Evolutionary conservation across 306 rosid genomes (phyloP), one percentile per base, ranked within the genome.

Genomic region (Medicago arabica): DNA sequence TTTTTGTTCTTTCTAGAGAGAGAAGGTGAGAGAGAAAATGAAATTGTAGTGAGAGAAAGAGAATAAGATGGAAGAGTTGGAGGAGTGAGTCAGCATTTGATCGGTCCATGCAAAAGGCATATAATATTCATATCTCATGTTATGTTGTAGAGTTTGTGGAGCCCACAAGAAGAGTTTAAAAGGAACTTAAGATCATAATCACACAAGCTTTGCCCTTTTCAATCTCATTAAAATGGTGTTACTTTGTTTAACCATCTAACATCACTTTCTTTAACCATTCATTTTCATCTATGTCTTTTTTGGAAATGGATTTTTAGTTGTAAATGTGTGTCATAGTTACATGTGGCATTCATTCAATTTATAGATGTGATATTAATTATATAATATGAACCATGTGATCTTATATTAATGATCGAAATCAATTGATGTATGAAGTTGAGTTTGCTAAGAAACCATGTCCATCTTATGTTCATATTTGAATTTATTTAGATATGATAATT

Each of bases 101-200:
- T 51, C 72, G 82, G 76, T 62, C 80, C 63, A 82, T 77, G 88
- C 90, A 87, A 82, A 82, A 78, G 50, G 83, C 76, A 59, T 65
- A 78, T 13, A 49, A 71, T 15, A 19, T 16, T 46, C 16, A 43
- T 10, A 38, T 15, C 28, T 34, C 21, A 12, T 58, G 38, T 58
- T 23, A 39, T 23, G 74, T 62, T 14, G 53, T 70, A 75, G 87
- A 59, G 75, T 47, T 18, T 15, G 66, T 74, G 78, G 87, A 53
- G 31, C 82, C 85, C 85, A 77, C 79, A 47, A 1, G 5, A 69
- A 49, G 60, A 14, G n/a, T n/a, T 8, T 16, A 23, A 46, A 47
- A 14, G 8, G 57, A 6, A 18, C 71, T 50, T 19, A 66, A 41
- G 4, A 64, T 62, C 68, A 15, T 15, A 62, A 38, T 34, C 28